These are phyloP conservation scores for Marasmius oreades DNA, from an alignment of 1,284 basidiomycete species.

Conservation along the genomic window DNA sequence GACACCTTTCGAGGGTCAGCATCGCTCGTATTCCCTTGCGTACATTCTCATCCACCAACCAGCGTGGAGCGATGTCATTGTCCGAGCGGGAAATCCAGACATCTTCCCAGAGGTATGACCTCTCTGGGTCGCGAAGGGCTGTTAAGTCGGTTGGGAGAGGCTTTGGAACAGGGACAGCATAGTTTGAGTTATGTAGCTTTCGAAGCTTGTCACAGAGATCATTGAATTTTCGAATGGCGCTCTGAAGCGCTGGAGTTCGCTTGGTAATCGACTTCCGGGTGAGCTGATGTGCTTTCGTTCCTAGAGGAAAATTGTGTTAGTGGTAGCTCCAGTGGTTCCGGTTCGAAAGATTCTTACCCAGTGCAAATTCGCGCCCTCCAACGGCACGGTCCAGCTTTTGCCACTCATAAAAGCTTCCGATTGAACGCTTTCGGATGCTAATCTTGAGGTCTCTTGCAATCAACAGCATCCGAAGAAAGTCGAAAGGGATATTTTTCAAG, in stretches of 20 bases:
- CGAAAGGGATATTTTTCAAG: neutral
- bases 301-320: neutral
- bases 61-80: neutral
- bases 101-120: neutral
- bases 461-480: neutral
- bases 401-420: neutral
- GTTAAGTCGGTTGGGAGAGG: neutral
- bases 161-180: neutral
- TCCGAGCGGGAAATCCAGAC: neutral
- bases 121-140: neutral
- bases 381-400: neutral
- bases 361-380: neutral
- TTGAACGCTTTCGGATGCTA: neutral
- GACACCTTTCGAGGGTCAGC: neutral
- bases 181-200: neutral
- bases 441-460: neutral
- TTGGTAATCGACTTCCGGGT: neutral
- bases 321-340: neutral
- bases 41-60: conserved; percentile 1
- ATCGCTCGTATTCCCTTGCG: neutral
- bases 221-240: neutral
- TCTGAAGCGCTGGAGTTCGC: neutral
- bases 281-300: neutral
- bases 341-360: neutral
- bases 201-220: neutral